Conservation (phyloP, 2,329 filamentous ascomycete species). For the Beauveria rudraprayagi region DNA sequence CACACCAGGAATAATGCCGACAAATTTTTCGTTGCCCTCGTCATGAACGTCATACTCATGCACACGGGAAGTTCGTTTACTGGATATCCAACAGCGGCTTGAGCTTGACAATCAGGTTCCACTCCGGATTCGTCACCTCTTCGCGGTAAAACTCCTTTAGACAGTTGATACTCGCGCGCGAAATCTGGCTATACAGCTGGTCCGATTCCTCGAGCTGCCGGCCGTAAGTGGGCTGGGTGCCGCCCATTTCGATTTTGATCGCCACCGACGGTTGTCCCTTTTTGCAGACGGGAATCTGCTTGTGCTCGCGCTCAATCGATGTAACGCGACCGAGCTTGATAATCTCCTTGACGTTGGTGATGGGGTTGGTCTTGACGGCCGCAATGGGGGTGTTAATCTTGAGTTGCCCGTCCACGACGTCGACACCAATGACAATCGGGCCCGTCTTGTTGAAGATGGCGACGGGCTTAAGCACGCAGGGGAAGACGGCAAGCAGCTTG, state of each 20-base stretch:
- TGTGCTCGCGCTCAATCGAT: constrained; percentile 96
- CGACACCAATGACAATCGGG: constrained; percentile 91
- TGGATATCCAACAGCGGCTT: constrained; percentile 89
- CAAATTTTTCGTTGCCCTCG: neutral
- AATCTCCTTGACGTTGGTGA: constrained; percentile 76
- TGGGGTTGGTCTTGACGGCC: constrained; percentile 72
- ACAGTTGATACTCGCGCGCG: constrained; percentile 80
- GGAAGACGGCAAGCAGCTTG: constrained; percentile 94
- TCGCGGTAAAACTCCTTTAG: constrained; percentile 92
- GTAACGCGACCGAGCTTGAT: constrained; percentile 86
- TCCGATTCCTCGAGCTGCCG: constrained; percentile 92
- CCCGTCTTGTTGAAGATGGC: constrained; percentile 98
- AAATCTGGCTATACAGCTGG: constrained; percentile 78
- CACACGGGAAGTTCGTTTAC: constrained; percentile 30
- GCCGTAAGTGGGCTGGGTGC: constrained; percentile 88
- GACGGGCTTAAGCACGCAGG: constrained; percentile 80
- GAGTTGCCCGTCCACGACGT: constrained; percentile 85
- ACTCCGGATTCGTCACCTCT: constrained; percentile 87
- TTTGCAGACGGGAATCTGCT: constrained; percentile 85
- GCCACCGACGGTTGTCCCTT: constrained; percentile 96
- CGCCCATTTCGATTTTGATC: constrained; percentile 91
- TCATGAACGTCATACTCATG: neutral
- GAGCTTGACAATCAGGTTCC: constrained; percentile 88
- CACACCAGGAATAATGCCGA: neutral
- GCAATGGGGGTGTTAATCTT: constrained; percentile 84